These are phyloP conservation scores for Tagetes patula DNA, from an alignment of 129 eudicot genomes.

Conservation along the genomic window DNA sequence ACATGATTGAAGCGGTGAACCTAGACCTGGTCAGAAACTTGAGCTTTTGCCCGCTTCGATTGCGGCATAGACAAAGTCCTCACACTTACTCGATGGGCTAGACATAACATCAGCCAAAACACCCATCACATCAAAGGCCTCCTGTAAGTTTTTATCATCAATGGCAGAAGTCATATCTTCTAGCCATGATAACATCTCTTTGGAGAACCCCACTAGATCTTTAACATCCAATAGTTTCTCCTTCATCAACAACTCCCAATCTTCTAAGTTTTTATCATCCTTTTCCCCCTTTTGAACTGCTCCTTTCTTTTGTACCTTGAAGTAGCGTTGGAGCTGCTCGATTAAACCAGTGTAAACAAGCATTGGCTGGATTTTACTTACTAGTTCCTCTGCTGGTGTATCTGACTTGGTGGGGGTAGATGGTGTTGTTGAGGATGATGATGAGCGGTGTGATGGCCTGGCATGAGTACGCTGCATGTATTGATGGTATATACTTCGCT, in stretches of 20 bases:
- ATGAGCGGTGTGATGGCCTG: slow-evolving; percentile 49
- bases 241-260: slow-evolving; percentile 87
- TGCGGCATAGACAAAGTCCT: slow-evolving; percentile 85
- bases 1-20: not conserved
- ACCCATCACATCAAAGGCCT: slow-evolving; percentile 88
- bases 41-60: slow-evolving; percentile 75
- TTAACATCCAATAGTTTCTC: slow-evolving; percentile 74
- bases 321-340: slow-evolving; percentile 88
- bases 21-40: slow-evolving; percentile 10
- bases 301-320: slow-evolving; percentile 59
- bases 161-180: slow-evolving; percentile 66
- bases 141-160: slow-evolving; percentile 51
- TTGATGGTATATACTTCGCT: slow-evolving; percentile 92
- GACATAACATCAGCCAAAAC: slow-evolving; percentile 73
- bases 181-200: slow-evolving; percentile 85
- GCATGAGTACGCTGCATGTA: slow-evolving; percentile 83
- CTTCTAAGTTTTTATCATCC: slow-evolving; percentile 54
- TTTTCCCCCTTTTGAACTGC: slow-evolving; percentile 30
- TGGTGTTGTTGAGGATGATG: slow-evolving; percentile 32
- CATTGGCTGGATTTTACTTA: slow-evolving; percentile 76
- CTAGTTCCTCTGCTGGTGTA: slow-evolving; percentile 45
- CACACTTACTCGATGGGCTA: slow-evolving; percentile 55
- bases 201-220: slow-evolving; percentile 81
- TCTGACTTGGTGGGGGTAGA: slow-evolving; percentile 29
- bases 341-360: slow-evolving; percentile 88